phyloP scores from a whole-genome alignment of 345 rosid species.

The Dipteronia sinensis region DNA sequence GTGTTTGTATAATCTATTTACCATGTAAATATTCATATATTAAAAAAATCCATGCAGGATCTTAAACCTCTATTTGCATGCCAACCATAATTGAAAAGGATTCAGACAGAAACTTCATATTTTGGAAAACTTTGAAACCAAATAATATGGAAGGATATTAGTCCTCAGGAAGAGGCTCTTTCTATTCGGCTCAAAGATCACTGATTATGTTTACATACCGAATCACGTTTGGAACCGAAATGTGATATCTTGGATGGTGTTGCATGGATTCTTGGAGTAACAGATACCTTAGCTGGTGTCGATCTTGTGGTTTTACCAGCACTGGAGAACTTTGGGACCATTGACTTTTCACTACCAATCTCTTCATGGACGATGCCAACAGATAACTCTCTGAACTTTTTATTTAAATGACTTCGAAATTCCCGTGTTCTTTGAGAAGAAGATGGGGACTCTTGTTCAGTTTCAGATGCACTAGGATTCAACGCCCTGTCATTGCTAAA shows the following conservation, averaged over 20 bases:
- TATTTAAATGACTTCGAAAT: conserved; percentile 40
- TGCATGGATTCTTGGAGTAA: conserved; percentile 40
- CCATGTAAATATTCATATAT: not conserved
- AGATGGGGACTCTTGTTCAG: conserved; percentile 53
- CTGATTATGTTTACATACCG: conserved; percentile 30
- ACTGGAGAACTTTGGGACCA: conserved; percentile 31
- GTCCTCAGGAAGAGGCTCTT: not conserved
- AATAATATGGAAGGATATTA: not conserved
- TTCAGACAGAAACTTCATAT: not conserved
- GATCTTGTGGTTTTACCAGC: conserved; percentile 48
- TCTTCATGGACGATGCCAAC: conserved; percentile 46
- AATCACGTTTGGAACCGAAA: conserved; percentile 40
- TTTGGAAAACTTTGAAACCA: not conserved
- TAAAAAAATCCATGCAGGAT: not conserved
- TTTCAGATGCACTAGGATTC: conserved; percentile 66
- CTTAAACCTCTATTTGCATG: not conserved
- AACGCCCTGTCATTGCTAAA: conserved; percentile 71
- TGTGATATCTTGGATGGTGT: conserved; percentile 47
- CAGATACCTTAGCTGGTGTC: conserved; percentile 36
- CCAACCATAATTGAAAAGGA: not conserved
- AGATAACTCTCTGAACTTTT: conserved; percentile 55
- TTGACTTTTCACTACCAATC: conserved; percentile 32
- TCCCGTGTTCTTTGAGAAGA: conserved; percentile 51
- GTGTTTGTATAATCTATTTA: not conserved
- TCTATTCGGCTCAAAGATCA: not conserved